Conservation (phyloP, 1,284 basidiomycete species). For the Heliocybe sulcata region DNA sequence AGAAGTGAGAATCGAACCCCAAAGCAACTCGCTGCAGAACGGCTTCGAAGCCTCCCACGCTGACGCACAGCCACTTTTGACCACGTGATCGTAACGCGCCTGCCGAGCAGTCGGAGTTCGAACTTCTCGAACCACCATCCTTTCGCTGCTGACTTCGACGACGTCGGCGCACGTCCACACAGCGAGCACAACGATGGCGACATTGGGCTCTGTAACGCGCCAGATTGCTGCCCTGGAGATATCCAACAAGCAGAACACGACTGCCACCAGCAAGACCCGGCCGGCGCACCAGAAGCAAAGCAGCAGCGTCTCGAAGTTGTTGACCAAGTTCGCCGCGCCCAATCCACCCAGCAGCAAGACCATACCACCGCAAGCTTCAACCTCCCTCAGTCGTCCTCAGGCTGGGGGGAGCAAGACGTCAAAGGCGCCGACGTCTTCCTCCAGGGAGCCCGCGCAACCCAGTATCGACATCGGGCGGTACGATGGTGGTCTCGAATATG, state of each 20-base stretch:
- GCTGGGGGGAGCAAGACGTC: conserved; percentile 4
- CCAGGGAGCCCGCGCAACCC: conserved; percentile 8
- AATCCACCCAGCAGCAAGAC: conserved; percentile 26
- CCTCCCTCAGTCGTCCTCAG: conserved; percentile 14
- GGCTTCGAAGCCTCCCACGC: no score
- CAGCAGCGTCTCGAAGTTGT: conserved; percentile 57
- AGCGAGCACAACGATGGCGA: conserved; percentile 27
- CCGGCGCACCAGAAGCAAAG: conserved; percentile 43
- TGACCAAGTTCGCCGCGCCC: conserved; percentile 60
- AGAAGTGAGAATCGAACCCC: no score
- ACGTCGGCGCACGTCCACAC: no score
- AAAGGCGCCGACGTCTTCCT: not conserved
- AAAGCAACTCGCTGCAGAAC: no score
- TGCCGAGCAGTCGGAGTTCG: not conserved
- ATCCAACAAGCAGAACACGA: conserved; percentile 32
- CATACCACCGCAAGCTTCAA: conserved; percentile 15
- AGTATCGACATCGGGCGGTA: conserved; percentile 73
- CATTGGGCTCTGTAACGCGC: conserved; percentile 35
- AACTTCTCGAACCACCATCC: not conserved
- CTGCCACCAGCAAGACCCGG: conserved; percentile 20
- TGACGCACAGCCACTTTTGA: not conserved
- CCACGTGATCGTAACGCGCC: not conserved
- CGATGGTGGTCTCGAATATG: conserved; percentile 81
- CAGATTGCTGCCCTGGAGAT: conserved; percentile 45
- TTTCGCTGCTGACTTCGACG: not conserved